These are phyloP conservation scores for Chaetoscypha palmicola DNA, from an alignment of 2,329 filamentous ascomycete species.

Conservation along the genomic window DNA sequence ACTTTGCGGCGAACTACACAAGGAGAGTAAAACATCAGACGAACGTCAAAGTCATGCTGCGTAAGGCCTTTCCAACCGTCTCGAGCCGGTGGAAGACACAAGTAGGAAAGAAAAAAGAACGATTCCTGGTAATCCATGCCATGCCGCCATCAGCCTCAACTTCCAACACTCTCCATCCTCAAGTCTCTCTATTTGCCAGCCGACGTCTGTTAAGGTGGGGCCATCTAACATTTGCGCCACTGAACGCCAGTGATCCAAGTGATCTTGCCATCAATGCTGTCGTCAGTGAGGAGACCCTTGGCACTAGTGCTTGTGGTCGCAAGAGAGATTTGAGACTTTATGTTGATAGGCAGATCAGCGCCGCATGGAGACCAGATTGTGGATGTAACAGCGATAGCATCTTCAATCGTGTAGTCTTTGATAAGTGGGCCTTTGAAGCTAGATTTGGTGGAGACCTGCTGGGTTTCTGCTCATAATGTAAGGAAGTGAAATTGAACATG, in stretches of 20 bases:
- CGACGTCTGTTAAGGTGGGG: no score
- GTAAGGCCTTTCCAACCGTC: no score
- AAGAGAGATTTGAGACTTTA: conserved; percentile 7
- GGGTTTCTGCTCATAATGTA: neutral
- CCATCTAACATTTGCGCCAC: conserved; percentile 5
- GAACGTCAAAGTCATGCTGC: no score
- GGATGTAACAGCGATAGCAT: conserved; percentile 2
- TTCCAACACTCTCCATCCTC: neutral
- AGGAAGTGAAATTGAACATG: neutral
- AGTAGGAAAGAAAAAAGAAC: no score
- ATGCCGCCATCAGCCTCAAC: neutral
- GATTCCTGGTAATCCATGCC: no score
- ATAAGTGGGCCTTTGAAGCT: conserved; percentile 5
- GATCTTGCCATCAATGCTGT: conserved; percentile 8
- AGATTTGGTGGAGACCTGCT: conserved; percentile 7
- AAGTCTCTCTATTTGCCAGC: neutral
- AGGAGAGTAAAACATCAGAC: no score
- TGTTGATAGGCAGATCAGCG: conserved; percentile 12
- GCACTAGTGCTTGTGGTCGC: neutral
- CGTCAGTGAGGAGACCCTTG: conserved; percentile 6
- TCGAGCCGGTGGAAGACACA: no score
- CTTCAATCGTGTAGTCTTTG: conserved; percentile 6
- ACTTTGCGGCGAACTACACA: no score
- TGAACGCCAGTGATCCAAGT: conserved; percentile 2
- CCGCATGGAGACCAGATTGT: conserved; percentile 13